Conservation (phyloP, 2,329 filamentous ascomycete species). For the Phialophora chinensis region DNA sequence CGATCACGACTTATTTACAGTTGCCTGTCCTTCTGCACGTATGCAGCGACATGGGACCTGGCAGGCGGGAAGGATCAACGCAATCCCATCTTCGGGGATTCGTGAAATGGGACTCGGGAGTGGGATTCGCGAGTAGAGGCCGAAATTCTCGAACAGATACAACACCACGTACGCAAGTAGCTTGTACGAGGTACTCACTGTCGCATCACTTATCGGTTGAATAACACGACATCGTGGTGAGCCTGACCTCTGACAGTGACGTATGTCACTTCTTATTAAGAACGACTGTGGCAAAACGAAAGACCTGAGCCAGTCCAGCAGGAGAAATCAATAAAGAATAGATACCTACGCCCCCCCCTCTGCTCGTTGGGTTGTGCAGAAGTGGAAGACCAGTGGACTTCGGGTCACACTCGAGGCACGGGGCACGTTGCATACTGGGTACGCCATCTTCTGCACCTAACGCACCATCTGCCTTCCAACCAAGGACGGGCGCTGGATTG, state of each 20-base stretch:
- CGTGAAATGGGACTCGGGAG: neutral
- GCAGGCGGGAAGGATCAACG: slow-evolving; percentile 6
- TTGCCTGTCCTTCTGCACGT: neutral
- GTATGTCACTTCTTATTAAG: neutral
- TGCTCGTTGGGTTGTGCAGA: neutral
- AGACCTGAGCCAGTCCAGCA: neutral
- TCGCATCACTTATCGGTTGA: neutral
- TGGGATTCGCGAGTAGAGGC: neutral
- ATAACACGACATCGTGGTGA: neutral
- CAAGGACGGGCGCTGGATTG: slow-evolving; percentile 6
- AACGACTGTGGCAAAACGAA: neutral
- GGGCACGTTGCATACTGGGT: neutral
- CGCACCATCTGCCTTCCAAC: slow-evolving; percentile 5
- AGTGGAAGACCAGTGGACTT: neutral
- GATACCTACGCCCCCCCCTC: too few species aligned
- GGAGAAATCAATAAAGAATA: neutral
- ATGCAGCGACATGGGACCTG: slow-evolving; percentile 2
- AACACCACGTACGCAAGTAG: neutral
- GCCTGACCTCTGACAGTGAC: neutral
- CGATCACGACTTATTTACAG: neutral
- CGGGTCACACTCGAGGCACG: neutral
- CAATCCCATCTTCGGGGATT: slow-evolving; percentile 3
- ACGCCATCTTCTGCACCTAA: slow-evolving; percentile 20
- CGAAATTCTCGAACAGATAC: slow-evolving; percentile 3
- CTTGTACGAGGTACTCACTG: neutral